phyloP scores from a whole-genome alignment of 495 filamentous ascomycete genomes.

The Parmelia sp. region DNA sequence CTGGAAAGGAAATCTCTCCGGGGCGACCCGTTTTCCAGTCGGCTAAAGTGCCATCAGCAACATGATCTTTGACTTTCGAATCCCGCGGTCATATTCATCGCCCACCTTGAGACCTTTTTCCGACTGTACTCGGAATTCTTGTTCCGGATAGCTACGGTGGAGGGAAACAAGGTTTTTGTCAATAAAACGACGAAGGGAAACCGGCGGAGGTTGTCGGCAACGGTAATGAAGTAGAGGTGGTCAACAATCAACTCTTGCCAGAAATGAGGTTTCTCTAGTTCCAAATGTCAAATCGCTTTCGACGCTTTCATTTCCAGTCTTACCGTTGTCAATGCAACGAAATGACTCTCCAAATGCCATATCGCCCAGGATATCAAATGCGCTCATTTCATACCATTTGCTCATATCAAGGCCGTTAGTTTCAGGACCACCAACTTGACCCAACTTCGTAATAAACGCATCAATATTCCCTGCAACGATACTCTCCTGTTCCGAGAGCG shows the following conservation, averaged over 20 bases:
- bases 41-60: conserved; percentile 6
- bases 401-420: conserved; percentile 21
- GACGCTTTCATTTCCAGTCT: too few species aligned
- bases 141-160: conserved; percentile 4
- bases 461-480: background rate
- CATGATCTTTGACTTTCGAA: too few species aligned
- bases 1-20: conserved; percentile 28
- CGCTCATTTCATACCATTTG: conserved; percentile 26
- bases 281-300: background rate
- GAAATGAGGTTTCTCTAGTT: conserved; percentile 21
- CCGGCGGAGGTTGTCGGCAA: conserved; percentile 23
- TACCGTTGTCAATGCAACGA: conserved; percentile 19
- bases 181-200: conserved; percentile 10
- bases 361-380: conserved; percentile 33
- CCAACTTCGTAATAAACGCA: too few species aligned
- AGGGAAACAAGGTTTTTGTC: too few species aligned
- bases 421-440: background rate
- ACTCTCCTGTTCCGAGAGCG: conserved; percentile 23
- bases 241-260: conserved; percentile 19
- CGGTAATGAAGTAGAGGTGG: conserved; percentile 16
- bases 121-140: conserved; percentile 1
- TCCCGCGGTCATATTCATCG: too few species aligned
- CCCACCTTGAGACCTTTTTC: too few species aligned
- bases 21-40: background rate
- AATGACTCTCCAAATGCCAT: conserved; percentile 35